These are phyloP conservation scores for Fragaria ananassa DNA, from an alignment of 306 rosid species.

Conservation along the genomic window DNA sequence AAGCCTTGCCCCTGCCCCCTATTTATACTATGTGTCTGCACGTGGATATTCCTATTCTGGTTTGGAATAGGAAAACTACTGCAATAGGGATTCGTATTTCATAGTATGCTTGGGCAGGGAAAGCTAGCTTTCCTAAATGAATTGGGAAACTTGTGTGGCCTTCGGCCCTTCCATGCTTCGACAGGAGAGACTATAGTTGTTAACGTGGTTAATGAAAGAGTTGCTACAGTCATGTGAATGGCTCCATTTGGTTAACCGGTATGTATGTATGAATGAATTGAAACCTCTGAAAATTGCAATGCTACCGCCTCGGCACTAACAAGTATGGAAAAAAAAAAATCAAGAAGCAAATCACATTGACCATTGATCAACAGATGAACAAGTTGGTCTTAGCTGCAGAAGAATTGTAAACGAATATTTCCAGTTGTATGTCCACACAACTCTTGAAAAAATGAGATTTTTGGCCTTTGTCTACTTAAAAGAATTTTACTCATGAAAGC, in stretches of 20 bases:
- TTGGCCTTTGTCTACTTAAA: slow-evolving; percentile 25
- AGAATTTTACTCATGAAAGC: neutral
- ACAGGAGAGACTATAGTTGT: too few relatives aligned
- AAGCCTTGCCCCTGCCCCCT: neutral
- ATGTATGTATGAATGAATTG: too few relatives aligned
- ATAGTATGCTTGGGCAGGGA: neutral
- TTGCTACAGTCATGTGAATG: too few relatives aligned
- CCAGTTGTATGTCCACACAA: slow-evolving; percentile 13
- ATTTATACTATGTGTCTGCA: neutral
- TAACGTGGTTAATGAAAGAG: too few relatives aligned
- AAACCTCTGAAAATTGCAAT: neutral
- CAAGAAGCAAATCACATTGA: slow-evolving; percentile 4
- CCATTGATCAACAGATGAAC: slow-evolving; percentile 10
- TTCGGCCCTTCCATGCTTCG: too few relatives aligned
- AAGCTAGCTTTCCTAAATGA: neutral
- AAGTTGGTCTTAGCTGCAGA: slow-evolving; percentile 21
- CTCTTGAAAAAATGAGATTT: slow-evolving; percentile 23
- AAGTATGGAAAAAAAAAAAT: too few relatives aligned
- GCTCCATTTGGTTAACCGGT: neutral
- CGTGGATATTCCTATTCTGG: neutral
- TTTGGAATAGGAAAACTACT: neutral
- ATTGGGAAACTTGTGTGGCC: neutral
- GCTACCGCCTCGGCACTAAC: neutral
- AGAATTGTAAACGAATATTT: slow-evolving; percentile 22
- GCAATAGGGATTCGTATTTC: neutral